A percentile compares a stretch with the other conserved stretches of the same genome.
Evolutionary conservation across 192 early-diverging fungal genomes (phyloP).

Genomic region (Backusella parvicylindrica): DNA sequence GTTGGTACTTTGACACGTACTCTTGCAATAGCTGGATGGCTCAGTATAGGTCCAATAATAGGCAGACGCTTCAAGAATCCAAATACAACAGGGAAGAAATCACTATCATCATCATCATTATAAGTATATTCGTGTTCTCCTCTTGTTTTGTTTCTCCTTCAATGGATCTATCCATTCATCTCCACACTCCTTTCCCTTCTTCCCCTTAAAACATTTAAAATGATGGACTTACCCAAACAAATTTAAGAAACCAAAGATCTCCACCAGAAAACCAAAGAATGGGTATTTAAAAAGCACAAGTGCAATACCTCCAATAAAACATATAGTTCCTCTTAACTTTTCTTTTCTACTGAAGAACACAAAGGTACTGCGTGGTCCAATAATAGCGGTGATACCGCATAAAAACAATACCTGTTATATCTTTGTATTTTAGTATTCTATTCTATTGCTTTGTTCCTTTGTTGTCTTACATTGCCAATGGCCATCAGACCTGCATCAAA

Average conservation of each 20-base stretch:
- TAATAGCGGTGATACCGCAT: constrained; percentile 82
- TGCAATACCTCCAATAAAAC: constrained; percentile 85
- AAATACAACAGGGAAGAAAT: constrained; percentile 95
- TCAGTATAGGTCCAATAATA: constrained; percentile 84
- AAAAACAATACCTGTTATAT: constrained; percentile 79
- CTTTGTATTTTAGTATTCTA: neutral
- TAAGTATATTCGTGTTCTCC: neutral
- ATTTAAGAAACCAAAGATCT: constrained; percentile 95
- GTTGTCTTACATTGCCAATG: constrained; percentile 96
- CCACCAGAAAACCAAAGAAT: constrained; percentile 82
- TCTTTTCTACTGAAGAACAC: constrained; percentile 81
- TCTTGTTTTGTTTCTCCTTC: neutral
- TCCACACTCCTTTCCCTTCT: neutral
- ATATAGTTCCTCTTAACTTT: constrained; percentile 86
- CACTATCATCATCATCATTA: constrained; percentile 46
- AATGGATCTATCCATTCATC: neutral
- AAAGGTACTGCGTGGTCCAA: constrained; percentile 85
- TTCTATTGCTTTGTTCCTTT: neutral
- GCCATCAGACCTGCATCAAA: constrained; percentile 95
- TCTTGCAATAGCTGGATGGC: constrained; percentile 78
- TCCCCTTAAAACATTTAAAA: neutral
- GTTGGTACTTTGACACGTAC: constrained; percentile 29
- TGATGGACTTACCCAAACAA: constrained; percentile 78
- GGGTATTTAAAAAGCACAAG: constrained; percentile 91
- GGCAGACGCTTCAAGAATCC: constrained; percentile 86